phyloP scores from a whole-genome alignment of 768 basidiomycete species.

The Psilocybe sp. region DNA sequence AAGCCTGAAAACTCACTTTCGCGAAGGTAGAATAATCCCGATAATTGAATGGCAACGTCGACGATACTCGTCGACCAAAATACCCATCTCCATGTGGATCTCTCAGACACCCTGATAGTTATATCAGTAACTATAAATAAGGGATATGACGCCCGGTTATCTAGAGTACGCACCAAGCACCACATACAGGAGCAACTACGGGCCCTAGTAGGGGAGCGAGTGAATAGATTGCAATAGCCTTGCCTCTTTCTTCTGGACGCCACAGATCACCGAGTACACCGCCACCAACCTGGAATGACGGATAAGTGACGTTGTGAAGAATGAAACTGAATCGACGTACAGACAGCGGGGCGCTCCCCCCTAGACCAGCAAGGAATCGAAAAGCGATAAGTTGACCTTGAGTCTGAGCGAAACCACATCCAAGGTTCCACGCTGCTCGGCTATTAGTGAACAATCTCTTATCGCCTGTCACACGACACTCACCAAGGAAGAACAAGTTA shows the following conservation, averaged over 20 bases:
- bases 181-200: conserved; percentile 59
- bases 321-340: conserved; percentile 42
- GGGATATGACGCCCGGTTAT: neutral
- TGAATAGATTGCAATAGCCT: conserved; percentile 62
- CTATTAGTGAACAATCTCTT: neutral
- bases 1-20: conserved; percentile 47
- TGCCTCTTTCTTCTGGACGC: conserved; percentile 58
- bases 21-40: conserved; percentile 54
- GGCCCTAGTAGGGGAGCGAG: conserved; percentile 67
- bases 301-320: neutral
- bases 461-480: neutral
- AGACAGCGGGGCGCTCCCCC: conserved; percentile 68
- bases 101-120: conserved; percentile 46
- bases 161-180: conserved; percentile 44
- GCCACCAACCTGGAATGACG: conserved; percentile 45
- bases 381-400: conserved; percentile 61
- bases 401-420: conserved; percentile 61
- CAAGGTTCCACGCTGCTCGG: conserved; percentile 56
- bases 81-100: conserved; percentile 72
- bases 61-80: conserved; percentile 69
- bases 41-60: conserved; percentile 49
- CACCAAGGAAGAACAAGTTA: conserved; percentile 69
- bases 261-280: conserved; percentile 66
- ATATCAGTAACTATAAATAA: conserved; percentile 7
- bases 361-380: conserved; percentile 66